Conservation (phyloP, 768 basidiomycete species). For the Pholiota molesta region DNA sequence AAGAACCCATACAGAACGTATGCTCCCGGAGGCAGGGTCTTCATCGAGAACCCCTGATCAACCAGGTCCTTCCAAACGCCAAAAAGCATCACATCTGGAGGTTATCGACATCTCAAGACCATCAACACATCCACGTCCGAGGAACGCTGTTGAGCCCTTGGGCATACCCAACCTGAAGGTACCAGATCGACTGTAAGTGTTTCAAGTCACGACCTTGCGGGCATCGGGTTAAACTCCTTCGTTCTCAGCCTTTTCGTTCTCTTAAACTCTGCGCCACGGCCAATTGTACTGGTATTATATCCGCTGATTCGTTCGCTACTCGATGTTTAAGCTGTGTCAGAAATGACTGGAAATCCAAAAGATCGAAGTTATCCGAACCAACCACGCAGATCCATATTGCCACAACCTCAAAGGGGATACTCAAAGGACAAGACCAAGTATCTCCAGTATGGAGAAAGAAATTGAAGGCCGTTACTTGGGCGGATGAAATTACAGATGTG, state of each 20-base stretch:
- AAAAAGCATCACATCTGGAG: constrained; percentile 12
- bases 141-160: neutral
- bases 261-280: constrained; percentile 23
- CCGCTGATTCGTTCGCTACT: constrained; percentile 15
- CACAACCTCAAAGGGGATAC: neutral
- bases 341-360: constrained; percentile 19
- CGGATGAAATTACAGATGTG: constrained; percentile 24
- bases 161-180: neutral
- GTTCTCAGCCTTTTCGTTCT: constrained; percentile 9
- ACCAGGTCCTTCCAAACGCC: constrained; percentile 13
- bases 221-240: neutral
- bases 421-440: neutral
- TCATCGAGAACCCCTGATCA: neutral
- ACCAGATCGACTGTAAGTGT: neutral
- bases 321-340: constrained; percentile 21
- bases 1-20: neutral
- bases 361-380: neutral
- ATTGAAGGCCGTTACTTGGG: constrained; percentile 39
- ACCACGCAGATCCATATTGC: neutral
- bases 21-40: neutral
- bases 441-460: constrained; percentile 4
- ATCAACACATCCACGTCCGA: neutral
- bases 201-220: neutral
- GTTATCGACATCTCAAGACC: constrained; percentile 5
- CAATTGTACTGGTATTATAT: constrained; percentile 23